A percentile compares a stretch with the other conserved stretches of the same genome.
Conservation (phyloP, 805 yeast species). For the Cyberlindnera samutprakarnensis region DNA sequence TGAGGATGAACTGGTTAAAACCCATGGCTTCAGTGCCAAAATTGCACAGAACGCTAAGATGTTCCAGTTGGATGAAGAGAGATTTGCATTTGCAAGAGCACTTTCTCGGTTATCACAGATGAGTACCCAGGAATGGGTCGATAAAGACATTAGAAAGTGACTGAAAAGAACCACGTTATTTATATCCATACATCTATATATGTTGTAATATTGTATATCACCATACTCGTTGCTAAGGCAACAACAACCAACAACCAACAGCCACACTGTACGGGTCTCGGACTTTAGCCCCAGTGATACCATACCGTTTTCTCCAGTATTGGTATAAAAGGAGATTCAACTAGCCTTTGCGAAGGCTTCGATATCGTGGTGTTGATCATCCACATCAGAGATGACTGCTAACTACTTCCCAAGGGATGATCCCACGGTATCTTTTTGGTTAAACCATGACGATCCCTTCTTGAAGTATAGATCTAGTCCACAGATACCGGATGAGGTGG, state of each 20-base stretch:
- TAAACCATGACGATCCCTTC: conserved; percentile 12
- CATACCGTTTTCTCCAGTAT: no score
- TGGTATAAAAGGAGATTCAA: no score
- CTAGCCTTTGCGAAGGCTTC: no score
- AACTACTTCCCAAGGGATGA: conserved; percentile 13
- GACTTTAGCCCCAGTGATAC: no score
- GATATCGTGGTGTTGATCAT: no score
- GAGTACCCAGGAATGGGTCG: conserved; percentile 92
- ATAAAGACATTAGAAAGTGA: conserved; percentile 21
- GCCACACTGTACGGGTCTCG: no score
- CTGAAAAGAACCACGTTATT: no score
- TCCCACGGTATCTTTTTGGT: conserved; percentile 16
- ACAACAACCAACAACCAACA: no score
- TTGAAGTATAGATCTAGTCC: conserved; percentile 10
- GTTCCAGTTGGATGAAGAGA: conserved; percentile 90
- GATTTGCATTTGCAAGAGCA: conserved; percentile 95
- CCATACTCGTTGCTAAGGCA: no score
- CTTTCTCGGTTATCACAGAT: conserved; percentile 84
- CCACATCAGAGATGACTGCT: conserved; percentile 1
- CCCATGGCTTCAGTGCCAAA: conserved; percentile 70
- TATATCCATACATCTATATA: no score
- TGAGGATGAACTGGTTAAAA: conserved; percentile 53
- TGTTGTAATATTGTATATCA: no score
- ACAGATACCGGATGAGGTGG: conserved; percentile 28
- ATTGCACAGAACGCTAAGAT: conserved; percentile 63